phyloP scores from a whole-genome alignment of 1,284 basidiomycete species.

The Fomitopsis palustris region DNA sequence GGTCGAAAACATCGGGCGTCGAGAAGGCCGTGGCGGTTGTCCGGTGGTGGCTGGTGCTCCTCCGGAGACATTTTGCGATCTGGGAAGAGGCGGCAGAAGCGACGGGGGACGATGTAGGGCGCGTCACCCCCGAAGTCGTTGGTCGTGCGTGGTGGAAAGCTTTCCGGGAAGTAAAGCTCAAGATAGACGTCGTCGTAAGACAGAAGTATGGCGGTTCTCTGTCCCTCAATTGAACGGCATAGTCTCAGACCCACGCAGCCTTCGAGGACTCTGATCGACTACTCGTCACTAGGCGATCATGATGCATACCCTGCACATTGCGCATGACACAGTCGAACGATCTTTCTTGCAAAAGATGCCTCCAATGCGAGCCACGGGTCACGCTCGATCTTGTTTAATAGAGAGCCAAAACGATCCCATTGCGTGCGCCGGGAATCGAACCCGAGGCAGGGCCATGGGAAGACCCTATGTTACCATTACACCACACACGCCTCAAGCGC shows the following conservation, averaged over 20 bases:
- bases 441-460: slow-evolving; percentile 52
- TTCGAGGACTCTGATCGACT: no score
- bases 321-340: no score
- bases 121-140: slow-evolving; percentile 35
- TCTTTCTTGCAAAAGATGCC: no score
- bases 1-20: slow-evolving; percentile 56
- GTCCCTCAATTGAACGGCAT: slow-evolving; percentile 25
- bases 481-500: slow-evolving; percentile 18
- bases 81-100: slow-evolving; percentile 45
- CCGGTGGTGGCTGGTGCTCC: slow-evolving; percentile 74
- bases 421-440: slow-evolving; percentile 55
- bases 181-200: slow-evolving; percentile 57
- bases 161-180: slow-evolving; percentile 59
- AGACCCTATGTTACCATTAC: slow-evolving; percentile 40
- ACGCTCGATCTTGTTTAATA: no score
- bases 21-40: slow-evolving; percentile 67
- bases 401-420: neutral
- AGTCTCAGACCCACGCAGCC: neutral
- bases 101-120: slow-evolving; percentile 26
- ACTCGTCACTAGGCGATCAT: no score
- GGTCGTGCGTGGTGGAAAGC: slow-evolving; percentile 75
- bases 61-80: slow-evolving; percentile 53
- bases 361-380: no score
- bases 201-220: slow-evolving; percentile 68
- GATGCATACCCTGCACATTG: no score